Percentiles rank a stretch among this genome's conserved stretches.
phyloP scores from a whole-genome alignment of 352 stramenopile genomes.

The Pythium phragmitis region DNA sequence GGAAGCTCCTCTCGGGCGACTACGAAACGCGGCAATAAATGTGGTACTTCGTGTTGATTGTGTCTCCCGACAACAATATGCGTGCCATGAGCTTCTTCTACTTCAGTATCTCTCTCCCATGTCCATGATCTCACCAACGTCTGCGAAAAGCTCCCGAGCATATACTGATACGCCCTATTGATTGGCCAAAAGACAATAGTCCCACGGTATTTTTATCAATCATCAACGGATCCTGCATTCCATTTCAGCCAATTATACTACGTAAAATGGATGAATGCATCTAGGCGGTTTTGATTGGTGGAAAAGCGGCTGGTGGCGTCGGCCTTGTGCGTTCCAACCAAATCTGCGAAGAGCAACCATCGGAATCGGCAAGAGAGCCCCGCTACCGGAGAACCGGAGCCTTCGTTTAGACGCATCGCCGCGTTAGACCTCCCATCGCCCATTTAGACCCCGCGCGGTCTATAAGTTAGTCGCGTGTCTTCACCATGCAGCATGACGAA shows the following conservation, averaged over 20 bases:
- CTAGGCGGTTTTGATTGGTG: slow-evolving; percentile 14
- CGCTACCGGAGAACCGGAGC: not conserved
- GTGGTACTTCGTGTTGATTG: not conserved
- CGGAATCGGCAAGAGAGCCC: not conserved
- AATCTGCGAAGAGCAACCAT: slow-evolving; percentile 28
- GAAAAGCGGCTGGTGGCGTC: slow-evolving; percentile 30
- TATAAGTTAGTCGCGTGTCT: not conserved
- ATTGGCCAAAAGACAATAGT: too few species aligned
- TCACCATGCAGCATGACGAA: slow-evolving; percentile 95
- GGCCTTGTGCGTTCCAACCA: slow-evolving; percentile 34
- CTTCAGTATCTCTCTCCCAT: too few species aligned
- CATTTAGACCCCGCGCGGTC: not conserved
- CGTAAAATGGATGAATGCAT: not conserved
- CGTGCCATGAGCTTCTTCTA: too few species aligned
- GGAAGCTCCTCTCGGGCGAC: slow-evolving; percentile 49
- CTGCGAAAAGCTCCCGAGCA: too few species aligned
- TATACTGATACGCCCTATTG: too few species aligned
- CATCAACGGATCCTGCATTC: not conserved
- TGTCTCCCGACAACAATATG: too few species aligned
- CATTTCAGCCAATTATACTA: not conserved
- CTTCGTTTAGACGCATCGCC: not conserved
- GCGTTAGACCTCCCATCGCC: too few species aligned
- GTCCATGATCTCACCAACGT: too few species aligned
- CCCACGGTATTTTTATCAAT: slow-evolving; percentile 11
- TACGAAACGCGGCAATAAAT: slow-evolving; percentile 18